Base-by-base conservation (phyloP, 352 stramenopile species). In the Phytophthora foliorum region DNA sequence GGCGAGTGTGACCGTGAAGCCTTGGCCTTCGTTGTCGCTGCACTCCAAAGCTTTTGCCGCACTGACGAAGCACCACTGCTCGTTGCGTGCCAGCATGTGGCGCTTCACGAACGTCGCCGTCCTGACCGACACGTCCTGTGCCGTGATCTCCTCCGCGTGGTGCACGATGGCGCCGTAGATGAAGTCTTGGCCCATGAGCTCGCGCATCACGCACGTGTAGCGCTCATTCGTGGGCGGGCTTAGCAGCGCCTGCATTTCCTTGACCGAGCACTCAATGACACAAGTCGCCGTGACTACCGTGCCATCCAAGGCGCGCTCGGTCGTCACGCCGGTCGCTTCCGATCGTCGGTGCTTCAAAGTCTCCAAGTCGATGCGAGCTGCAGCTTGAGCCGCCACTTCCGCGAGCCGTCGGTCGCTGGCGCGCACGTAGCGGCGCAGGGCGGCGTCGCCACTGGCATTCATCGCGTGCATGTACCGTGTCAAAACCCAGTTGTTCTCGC, bases 161-260 rank as follows among this genome's bases (percentile, higher is more conserved):
- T 84, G 77, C 54, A 84, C 72, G 38, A 88, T 73, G 16, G 75
- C 57, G 16, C 80, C 80, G 42, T 84, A 86, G 64, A 88, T 77
- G 39, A 88, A 88, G 21, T 78, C 64, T 22, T 63, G 44, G 1
- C 77, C 80, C 44, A 81, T 51, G 17, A 88, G 31, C 50, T 84
- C 80, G 5, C 69, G 74, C 80, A 88, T 88, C 21, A 69, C 62
- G 32, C 63, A 60, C 8, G 62, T 56, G 54, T 88, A 84, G 21
- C 55, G 55, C 31, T 80, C 63, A 25, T 50, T 81, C 9, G 80
- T 74, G 11, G 69, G 69, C 11, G 77, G 50, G 8, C 32, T 63
- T 45, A 88, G 38, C 3, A 86, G 22, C 25, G 69, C 44, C 4
- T 48, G 67, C 65, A 88, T 82, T 49, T 88, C 80, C 19, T 61